phyloP scores from a whole-genome alignment of 2,329 filamentous ascomycete genomes.

The Zymoseptoria crescenta region DNA sequence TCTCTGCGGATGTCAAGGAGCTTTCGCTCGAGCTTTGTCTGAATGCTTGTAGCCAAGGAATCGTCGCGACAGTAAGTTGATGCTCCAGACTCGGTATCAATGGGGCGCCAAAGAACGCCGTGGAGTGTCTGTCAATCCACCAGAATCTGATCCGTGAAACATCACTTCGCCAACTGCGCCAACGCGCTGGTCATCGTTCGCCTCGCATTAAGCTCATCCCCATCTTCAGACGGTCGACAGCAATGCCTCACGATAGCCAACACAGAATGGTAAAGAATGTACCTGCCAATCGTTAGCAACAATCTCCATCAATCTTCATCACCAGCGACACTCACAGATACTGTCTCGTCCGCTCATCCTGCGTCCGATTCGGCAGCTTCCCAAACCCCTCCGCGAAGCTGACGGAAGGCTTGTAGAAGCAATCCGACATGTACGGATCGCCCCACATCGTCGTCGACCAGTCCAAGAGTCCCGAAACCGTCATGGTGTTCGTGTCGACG shows the following conservation, averaged over 20 bases:
- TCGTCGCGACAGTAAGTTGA: too few species aligned
- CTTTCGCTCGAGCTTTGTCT: too few species aligned
- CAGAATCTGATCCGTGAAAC: neutral
- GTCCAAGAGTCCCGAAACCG: constrained; percentile 45
- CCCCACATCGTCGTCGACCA: constrained; percentile 50
- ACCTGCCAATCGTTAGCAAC: constrained; percentile 27
- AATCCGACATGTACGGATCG: constrained; percentile 47
- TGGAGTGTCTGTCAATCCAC: neutral
- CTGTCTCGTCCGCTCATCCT: constrained; percentile 30
- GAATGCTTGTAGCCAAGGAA: too few species aligned
- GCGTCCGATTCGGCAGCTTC: constrained; percentile 27
- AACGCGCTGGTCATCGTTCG: constrained; percentile 28
- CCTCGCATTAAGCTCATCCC: constrained; percentile 37
- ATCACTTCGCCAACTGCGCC: constrained; percentile 9
- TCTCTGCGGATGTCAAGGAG: too few species aligned
- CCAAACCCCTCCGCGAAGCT: constrained; percentile 39
- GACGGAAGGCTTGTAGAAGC: constrained; percentile 36
- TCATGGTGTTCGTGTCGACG: constrained; percentile 37
- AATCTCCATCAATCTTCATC: neutral
- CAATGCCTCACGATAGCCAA: constrained; percentile 37
- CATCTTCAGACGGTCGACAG: constrained; percentile 35
- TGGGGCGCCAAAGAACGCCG: too few species aligned
- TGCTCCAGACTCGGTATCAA: too few species aligned
- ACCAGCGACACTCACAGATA: constrained; percentile 33
- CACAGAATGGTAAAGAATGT: constrained; percentile 37